phyloP scores from a whole-genome alignment of 306 rosid genomes.

The Calophaca sinica region DNA sequence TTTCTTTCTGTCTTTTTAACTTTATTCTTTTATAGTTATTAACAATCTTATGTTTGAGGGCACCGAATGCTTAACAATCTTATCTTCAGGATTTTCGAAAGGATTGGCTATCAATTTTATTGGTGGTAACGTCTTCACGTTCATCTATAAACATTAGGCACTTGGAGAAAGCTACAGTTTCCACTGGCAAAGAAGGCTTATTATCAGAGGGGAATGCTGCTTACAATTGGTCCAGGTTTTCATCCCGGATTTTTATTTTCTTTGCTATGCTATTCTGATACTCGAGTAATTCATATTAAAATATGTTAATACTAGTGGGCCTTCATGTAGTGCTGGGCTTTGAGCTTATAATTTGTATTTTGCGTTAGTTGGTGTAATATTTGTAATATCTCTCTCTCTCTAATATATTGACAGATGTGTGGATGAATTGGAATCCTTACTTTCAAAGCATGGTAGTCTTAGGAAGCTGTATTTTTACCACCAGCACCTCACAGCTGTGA shows the following conservation, averaged over 20 bases:
- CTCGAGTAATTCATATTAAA: slow-evolving; percentile 24
- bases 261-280: slow-evolving; percentile 21
- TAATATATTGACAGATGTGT: slow-evolving; percentile 67
- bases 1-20: slow-evolving; percentile 8
- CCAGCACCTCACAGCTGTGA: slow-evolving; percentile 93
- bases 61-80: slow-evolving; percentile 9
- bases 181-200: slow-evolving; percentile 97
- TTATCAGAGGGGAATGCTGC: slow-evolving; percentile 96
- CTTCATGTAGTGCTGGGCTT: slow-evolving; percentile 12
- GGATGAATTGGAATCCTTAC: slow-evolving; percentile 90
- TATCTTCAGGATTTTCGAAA: slow-evolving; percentile 82
- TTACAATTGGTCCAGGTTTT: slow-evolving; percentile 97
- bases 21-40: slow-evolving; percentile 9
- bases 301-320: slow-evolving; percentile 18
- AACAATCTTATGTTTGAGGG: neutral
- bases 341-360: slow-evolving; percentile 26
- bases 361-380: slow-evolving; percentile 8
- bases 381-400: slow-evolving; percentile 20
- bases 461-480: slow-evolving; percentile 93
- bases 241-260: slow-evolving; percentile 40
- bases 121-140: slow-evolving; percentile 94
- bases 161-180: slow-evolving; percentile 98
- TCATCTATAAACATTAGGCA: slow-evolving; percentile 96
- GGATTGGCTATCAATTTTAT: slow-evolving; percentile 91
- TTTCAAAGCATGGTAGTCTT: slow-evolving; percentile 93